A percentile compares a stretch with the other conserved stretches of the same genome.
These are phyloP conservation scores for Penicillium goetzii DNA, from an alignment of 495 filamentous ascomycete genomes.

Conservation along the genomic window DNA sequence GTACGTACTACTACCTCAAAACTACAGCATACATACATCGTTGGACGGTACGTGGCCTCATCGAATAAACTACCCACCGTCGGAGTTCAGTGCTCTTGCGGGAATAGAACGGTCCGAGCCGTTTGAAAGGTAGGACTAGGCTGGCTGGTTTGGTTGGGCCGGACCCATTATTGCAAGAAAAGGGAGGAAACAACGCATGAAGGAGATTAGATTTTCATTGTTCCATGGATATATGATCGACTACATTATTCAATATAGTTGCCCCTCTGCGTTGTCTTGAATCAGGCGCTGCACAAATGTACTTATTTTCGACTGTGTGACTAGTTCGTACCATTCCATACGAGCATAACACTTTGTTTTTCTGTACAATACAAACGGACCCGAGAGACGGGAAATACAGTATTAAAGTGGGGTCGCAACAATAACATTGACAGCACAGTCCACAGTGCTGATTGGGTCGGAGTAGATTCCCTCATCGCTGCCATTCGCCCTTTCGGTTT, in stretches of 20 bases:
- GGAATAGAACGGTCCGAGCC: slow-evolving; percentile 22
- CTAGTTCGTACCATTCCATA: neutral
- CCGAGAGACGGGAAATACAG: neutral
- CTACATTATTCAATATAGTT: neutral
- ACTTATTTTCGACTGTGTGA: neutral
- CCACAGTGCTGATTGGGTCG: slow-evolving; percentile 4
- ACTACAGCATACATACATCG: neutral
- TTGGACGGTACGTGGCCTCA: slow-evolving; percentile 1
- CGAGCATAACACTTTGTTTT: neutral
- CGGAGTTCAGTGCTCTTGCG: neutral
- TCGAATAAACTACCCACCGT: neutral
- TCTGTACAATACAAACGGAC: neutral
- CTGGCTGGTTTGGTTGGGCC: neutral
- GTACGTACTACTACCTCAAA: neutral
- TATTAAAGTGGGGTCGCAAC: slow-evolving; percentile 7
- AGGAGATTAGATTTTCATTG: neutral
- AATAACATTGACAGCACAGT: slow-evolving; percentile 3
- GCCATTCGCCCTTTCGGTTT: slow-evolving; percentile 4
- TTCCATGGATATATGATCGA: neutral
- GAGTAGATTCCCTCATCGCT: neutral
- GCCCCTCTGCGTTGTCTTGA: neutral
- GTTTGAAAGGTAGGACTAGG: slow-evolving; percentile 35
- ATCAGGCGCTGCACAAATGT: neutral
- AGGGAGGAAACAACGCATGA: neutral
- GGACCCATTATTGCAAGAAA: neutral